A percentile compares a stretch with the other conserved stretches of the same genome.
Evolutionary conservation across 768 basidiomycete species (phyloP).

Genomic region (Tubosaeta brunneosetosa): DNA sequence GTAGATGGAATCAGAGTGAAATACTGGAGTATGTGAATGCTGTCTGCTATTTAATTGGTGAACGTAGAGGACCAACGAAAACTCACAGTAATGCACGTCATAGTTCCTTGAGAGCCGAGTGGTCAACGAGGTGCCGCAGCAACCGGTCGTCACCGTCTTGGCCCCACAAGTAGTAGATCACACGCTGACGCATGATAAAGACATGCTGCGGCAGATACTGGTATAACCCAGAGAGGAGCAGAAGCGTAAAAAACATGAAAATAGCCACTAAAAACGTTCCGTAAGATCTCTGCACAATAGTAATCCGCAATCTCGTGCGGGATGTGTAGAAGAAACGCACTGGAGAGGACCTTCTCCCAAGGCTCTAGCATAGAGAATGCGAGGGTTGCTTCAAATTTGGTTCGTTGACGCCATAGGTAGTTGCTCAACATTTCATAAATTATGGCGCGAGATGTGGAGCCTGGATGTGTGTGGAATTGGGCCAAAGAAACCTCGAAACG

Average conservation of each 20-base stretch:
- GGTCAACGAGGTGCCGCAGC: slow-evolving; percentile 27
- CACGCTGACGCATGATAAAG: slow-evolving; percentile 48
- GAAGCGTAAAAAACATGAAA: slow-evolving; percentile 35
- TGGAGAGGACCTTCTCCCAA: slow-evolving; percentile 61
- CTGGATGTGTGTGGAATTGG: background rate
- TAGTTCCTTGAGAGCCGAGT: slow-evolving; percentile 27
- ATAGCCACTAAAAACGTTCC: slow-evolving; percentile 36
- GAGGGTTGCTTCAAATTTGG: slow-evolving; percentile 49
- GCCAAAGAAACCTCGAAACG: background rate
- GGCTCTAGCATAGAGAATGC: slow-evolving; percentile 61
- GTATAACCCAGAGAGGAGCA: slow-evolving; percentile 49
- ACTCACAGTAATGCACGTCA: slow-evolving; percentile 17
- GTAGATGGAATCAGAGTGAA: slow-evolving; percentile 10
- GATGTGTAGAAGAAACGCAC: slow-evolving; percentile 36
- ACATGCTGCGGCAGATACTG: slow-evolving; percentile 61
- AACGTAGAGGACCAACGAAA: background rate
- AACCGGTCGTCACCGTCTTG: slow-evolving; percentile 39
- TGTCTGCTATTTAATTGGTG: slow-evolving; percentile 6
- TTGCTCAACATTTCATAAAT: slow-evolving; percentile 27
- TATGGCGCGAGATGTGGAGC: background rate
- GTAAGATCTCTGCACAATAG: slow-evolving; percentile 5
- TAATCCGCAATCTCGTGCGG: background rate
- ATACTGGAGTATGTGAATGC: background rate
- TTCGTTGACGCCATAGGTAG: slow-evolving; percentile 30
- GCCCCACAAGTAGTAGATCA: slow-evolving; percentile 62